Evolutionary conservation across 495 filamentous ascomycete species (phyloP).

Genomic region (Staphylotrichum longicolle): DNA sequence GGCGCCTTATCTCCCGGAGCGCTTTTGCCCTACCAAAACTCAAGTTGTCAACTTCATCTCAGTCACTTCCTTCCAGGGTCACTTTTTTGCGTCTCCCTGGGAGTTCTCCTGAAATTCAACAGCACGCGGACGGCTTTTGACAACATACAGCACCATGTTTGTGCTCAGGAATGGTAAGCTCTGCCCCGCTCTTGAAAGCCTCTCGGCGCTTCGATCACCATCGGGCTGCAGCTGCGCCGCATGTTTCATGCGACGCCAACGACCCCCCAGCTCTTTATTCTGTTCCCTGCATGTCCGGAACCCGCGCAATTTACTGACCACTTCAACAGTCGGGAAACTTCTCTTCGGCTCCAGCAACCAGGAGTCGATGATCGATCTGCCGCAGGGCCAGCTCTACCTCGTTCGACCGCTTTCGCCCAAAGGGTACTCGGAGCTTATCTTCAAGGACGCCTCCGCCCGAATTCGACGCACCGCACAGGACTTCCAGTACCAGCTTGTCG

Average conservation of each 20-base stretch:
- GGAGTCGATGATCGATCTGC: conserved; percentile 88
- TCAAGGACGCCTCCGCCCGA: conserved; percentile 90
- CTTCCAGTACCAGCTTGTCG: conserved; percentile 94
- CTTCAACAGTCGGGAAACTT: conserved; percentile 72
- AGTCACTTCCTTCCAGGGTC: not conserved
- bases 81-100: no score
- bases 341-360: conserved; percentile 88
- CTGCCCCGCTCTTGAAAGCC: conserved; percentile 16
- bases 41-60: not conserved
- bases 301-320: conserved; percentile 18
- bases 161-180: conserved; percentile 36
- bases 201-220: not conserved
- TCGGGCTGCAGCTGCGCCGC: not conserved
- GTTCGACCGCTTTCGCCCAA: conserved; percentile 94
- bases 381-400: conserved; percentile 94
- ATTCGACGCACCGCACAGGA: conserved; percentile 91
- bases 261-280: not conserved
- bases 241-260: not conserved
- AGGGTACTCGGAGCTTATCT: conserved; percentile 96
- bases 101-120: no score
- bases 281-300: not conserved
- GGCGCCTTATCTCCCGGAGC: not conserved
- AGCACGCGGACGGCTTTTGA: no score
- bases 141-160: conserved; percentile 27
- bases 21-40: not conserved